Percentiles rank a stretch among this genome's conserved stretches.
These are phyloP conservation scores for Citrus medica DNA, from an alignment of 345 rosid species.

Conservation along the genomic window DNA sequence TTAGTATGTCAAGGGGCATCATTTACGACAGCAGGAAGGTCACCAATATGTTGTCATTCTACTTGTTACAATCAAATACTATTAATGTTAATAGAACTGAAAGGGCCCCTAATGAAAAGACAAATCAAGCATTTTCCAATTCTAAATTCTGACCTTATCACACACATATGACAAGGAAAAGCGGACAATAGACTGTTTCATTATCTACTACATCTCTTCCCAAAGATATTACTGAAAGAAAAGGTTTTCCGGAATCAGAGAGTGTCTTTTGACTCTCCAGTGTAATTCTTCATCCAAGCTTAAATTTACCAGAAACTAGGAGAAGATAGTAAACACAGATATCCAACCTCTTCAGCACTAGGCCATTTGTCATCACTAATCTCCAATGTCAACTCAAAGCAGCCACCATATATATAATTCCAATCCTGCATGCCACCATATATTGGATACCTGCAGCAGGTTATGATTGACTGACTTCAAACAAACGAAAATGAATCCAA, in stretches of 20 bases:
- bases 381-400: slow-evolving; percentile 97
- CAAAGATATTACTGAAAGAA: not conserved
- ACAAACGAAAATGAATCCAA: not conserved
- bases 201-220: not conserved
- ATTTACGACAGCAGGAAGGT: not conserved
- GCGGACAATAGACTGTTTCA: not conserved
- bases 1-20: not conserved
- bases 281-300: not conserved
- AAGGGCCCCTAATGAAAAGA: not conserved
- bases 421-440: slow-evolving; percentile 99
- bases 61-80: not conserved
- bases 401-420: slow-evolving; percentile 93
- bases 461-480: slow-evolving; percentile 13
- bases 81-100: not conserved
- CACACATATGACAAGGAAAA: not conserved
- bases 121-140: not conserved
- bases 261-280: not conserved
- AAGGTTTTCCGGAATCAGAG: not conserved
- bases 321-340: slow-evolving; percentile 9
- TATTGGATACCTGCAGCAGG: slow-evolving; percentile 78
- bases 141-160: not conserved
- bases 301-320: not conserved
- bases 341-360: slow-evolving; percentile 66
- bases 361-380: slow-evolving; percentile 96
- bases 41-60: not conserved